Conservation (phyloP, 208 protist genomes). For the Leishmania tarentolae region DNA sequence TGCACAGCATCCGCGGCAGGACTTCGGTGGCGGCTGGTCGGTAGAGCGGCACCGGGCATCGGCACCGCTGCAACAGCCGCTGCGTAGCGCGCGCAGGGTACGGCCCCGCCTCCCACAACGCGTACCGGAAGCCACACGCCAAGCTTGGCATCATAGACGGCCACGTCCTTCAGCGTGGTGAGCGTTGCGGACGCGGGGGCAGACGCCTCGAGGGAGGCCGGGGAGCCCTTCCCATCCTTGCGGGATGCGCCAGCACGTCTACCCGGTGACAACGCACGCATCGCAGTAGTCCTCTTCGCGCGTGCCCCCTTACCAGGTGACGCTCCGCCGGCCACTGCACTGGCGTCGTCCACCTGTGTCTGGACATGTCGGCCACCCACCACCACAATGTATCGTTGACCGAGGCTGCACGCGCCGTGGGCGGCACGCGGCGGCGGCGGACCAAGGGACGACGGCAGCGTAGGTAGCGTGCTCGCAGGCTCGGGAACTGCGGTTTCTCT, state of each 20-base stretch:
- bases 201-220: constrained; percentile 8
- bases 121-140: constrained; percentile 51
- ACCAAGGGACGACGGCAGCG: background rate
- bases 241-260: constrained; percentile 14
- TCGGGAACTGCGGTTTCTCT: background rate
- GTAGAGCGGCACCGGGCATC: constrained; percentile 9
- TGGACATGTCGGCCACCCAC: constrained; percentile 63
- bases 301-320: constrained; percentile 21
- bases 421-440: constrained; percentile 55
- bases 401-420: constrained; percentile 59
- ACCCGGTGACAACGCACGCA: constrained; percentile 8
- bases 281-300: constrained; percentile 16
- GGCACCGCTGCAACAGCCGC: constrained; percentile 55
- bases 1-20: constrained; percentile 24
- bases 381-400: constrained; percentile 67
- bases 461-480: background rate
- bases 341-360: constrained; percentile 13
- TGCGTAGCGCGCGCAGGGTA: constrained; percentile 45
- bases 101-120: constrained; percentile 42
- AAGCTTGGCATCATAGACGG: constrained; percentile 44
- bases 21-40: constrained; percentile 1
- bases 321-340: background rate
- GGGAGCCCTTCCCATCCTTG: background rate
- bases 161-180: constrained; percentile 43
- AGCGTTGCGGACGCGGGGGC: constrained; percentile 7